A percentile compares a stretch with the other conserved stretches of the same genome.
phyloP scores from a whole-genome alignment of 495 filamentous ascomycete genomes.

The Copromyces sp. region DNA sequence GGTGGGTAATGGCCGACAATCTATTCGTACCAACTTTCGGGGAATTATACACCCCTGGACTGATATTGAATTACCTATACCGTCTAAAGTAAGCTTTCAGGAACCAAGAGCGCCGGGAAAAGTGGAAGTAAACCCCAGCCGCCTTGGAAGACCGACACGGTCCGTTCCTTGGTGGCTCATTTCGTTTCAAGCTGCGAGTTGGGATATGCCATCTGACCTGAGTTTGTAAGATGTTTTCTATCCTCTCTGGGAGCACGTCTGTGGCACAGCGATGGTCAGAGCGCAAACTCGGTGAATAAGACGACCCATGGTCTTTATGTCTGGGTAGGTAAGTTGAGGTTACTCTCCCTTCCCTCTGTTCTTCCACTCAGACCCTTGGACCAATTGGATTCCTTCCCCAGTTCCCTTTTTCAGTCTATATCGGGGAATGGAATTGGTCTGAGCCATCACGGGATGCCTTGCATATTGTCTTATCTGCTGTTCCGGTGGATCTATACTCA shows the following conservation, averaged over 20 bases:
- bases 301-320: background rate
- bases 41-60: background rate
- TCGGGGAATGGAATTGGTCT: background rate
- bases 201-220: background rate
- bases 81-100: background rate
- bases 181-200: background rate
- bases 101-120: background rate
- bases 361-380: background rate
- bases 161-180: background rate
- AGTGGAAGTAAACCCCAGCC: background rate
- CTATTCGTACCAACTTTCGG: background rate
- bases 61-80: background rate
- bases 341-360: background rate
- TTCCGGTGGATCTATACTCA: background rate
- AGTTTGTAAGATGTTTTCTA: background rate
- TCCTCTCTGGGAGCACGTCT: background rate
- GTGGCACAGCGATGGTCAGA: background rate
- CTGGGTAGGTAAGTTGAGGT: background rate
- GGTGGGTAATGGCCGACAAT: background rate
- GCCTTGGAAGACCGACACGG: background rate
- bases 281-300: background rate
- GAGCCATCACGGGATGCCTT: background rate
- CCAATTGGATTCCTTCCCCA: background rate
- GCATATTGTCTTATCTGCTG: background rate
- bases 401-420: background rate